A percentile compares a stretch with the other conserved stretches of the same genome.
phyloP scores from a whole-genome alignment of 257 asterid genomes.

The Thymus quinquecostatus region DNA sequence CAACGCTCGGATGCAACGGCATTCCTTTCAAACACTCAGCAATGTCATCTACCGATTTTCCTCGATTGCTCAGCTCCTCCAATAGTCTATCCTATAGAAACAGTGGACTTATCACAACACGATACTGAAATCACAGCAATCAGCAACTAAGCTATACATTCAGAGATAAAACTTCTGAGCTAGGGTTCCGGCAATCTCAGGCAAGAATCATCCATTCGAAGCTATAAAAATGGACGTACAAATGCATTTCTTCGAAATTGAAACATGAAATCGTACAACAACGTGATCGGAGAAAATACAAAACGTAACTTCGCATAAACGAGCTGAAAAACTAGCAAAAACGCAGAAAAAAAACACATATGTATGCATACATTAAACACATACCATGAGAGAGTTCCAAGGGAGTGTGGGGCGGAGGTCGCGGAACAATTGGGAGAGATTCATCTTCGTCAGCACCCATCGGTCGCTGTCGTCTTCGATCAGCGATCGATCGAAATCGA shows the following conservation, averaged over 20 bases:
- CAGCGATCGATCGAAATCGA: constrained; percentile 80
- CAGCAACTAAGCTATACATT: not conserved
- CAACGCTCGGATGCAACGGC: constrained; percentile 58
- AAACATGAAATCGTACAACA: not conserved
- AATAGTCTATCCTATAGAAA: constrained; percentile 65
- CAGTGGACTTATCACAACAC: constrained; percentile 2
- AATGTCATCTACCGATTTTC: constrained; percentile 63
- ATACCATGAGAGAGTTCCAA: constrained; percentile 88
- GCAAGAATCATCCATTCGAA: not conserved
- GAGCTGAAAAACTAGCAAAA: not conserved
- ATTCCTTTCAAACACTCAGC: constrained; percentile 62
- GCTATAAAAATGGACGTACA: not conserved
- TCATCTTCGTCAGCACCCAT: constrained; percentile 75
- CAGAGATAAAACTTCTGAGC: not conserved
- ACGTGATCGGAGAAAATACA: not conserved
- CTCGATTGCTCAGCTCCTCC: constrained; percentile 67
- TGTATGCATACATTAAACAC: not conserved
- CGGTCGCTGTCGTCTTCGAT: constrained; percentile 79
- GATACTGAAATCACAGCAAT: constrained; percentile 10
- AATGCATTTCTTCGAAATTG: not conserved
- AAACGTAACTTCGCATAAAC: constrained; percentile 6
- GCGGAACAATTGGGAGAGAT: constrained; percentile 56
- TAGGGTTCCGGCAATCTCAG: not conserved
- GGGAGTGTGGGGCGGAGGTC: constrained; percentile 67
- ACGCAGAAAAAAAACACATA: not conserved